phyloP scores from a whole-genome alignment of 148 eudicot genomes.

The Euryodendron excelsum region DNA sequence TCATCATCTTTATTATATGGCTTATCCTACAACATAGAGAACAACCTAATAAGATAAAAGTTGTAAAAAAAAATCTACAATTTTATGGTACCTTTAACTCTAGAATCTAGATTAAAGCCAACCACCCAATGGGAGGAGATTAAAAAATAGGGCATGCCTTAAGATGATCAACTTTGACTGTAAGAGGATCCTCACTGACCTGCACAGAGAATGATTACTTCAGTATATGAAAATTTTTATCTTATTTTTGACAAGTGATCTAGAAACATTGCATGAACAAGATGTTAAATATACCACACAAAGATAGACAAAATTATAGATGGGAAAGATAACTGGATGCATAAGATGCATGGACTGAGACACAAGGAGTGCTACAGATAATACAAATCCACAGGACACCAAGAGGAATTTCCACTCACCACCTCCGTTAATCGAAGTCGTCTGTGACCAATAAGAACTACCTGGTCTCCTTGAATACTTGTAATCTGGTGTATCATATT shows the following conservation, averaged over 20 bases:
- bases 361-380: neutral
- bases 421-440: slow-evolving; percentile 88
- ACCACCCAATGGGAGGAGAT: neutral
- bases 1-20: slow-evolving; percentile 91
- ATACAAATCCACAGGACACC: neutral
- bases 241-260: neutral
- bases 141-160: slow-evolving; percentile 47
- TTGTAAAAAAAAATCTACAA: slow-evolving; percentile 8
- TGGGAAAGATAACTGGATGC: neutral
- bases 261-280: neutral
- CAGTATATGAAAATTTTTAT: slow-evolving; percentile 3
- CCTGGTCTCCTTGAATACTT: slow-evolving; percentile 92
- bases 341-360: slow-evolving; percentile 7
- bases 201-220: slow-evolving; percentile 32
- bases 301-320: neutral
- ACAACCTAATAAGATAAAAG: slow-evolving; percentile 10
- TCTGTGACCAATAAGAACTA: slow-evolving; percentile 84
- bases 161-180: slow-evolving; percentile 93
- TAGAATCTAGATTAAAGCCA: neutral
- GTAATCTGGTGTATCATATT: slow-evolving; percentile 51
- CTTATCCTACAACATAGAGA: slow-evolving; percentile 56
- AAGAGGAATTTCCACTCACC: slow-evolving; percentile 48
- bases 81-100: neutral
- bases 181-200: slow-evolving; percentile 97
- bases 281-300: neutral